Percentiles rank a stretch among this genome's conserved stretches.
phyloP scores from a whole-genome alignment of 768 basidiomycete species.

The Plicaturopsis crispa region DNA sequence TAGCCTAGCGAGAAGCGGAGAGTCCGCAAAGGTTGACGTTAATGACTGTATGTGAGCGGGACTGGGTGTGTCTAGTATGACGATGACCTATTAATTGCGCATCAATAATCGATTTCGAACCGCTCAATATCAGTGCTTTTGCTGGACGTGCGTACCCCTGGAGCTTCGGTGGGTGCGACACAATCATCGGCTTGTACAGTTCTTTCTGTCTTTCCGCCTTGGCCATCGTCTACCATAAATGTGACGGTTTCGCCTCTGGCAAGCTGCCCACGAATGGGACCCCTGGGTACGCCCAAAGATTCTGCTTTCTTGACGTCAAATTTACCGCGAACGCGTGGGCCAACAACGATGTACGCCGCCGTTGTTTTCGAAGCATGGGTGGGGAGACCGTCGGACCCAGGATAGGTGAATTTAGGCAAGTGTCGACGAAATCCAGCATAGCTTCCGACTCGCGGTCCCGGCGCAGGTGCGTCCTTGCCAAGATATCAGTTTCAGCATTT shows the following conservation, averaged over 20 bases:
- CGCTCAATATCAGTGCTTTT: background rate
- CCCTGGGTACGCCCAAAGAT: constrained; percentile 53
- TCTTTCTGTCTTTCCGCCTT: constrained; percentile 33
- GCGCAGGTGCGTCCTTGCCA: too few species aligned
- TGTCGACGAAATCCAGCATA: constrained; percentile 29
- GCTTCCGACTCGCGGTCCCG: too few species aligned
- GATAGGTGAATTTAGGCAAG: constrained; percentile 25
- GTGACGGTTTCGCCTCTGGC: constrained; percentile 58
- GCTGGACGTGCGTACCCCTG: constrained; percentile 27
- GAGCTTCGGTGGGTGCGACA: constrained; percentile 43
- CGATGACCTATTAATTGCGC: constrained; percentile 34
- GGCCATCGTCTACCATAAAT: constrained; percentile 39
- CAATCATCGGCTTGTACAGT: constrained; percentile 55
- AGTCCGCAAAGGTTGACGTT: constrained; percentile 35
- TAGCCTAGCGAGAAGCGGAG: constrained; percentile 41
- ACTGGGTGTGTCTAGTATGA: constrained; percentile 70
- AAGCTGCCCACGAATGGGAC: constrained; percentile 52
- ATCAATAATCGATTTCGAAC: background rate
- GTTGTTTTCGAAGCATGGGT: constrained; percentile 19
- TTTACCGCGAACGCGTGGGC: constrained; percentile 41
- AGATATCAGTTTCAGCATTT: constrained; percentile 1
- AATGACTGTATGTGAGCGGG: constrained; percentile 47
- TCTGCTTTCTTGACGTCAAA: constrained; percentile 65
- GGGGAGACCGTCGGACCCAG: constrained; percentile 7
- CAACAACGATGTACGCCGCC: constrained; percentile 26